phyloP scores from a whole-genome alignment of 106 monocot genomes.

The Dendrobium huoshanense region DNA sequence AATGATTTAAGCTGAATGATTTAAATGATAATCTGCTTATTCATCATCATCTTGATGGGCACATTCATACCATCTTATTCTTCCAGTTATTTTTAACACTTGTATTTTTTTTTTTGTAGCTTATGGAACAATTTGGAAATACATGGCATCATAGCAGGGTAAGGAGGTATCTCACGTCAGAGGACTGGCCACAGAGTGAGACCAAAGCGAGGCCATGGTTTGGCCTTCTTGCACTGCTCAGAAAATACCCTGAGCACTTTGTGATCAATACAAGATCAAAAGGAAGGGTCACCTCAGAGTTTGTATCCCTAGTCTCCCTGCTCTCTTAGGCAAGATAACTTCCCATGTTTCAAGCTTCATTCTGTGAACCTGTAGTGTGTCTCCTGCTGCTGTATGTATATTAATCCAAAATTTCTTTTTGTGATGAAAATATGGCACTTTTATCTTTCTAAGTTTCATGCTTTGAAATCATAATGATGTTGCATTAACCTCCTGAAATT shows the following conservation, averaged over 20 bases:
- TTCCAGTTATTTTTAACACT: too few species aligned
- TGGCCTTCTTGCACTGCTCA: constrained; percentile 24
- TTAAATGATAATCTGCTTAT: too few species aligned
- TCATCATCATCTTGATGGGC: too few species aligned
- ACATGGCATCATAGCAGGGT: constrained; percentile 36
- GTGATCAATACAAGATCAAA: constrained; percentile 33
- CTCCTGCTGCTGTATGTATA: neutral
- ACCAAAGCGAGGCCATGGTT: constrained; percentile 38
- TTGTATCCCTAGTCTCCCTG: constrained; percentile 29
- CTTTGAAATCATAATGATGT: neutral
- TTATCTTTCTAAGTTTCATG: neutral
- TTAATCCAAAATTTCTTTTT: neutral
- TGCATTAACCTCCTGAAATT: neutral
- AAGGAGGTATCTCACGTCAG: constrained; percentile 28
- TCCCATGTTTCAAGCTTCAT: neutral
- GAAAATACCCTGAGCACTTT: constrained; percentile 32
- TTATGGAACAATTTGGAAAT: constrained; percentile 29
- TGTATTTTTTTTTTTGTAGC: constrained; percentile 5
- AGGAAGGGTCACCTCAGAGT: constrained; percentile 31
- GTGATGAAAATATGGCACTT: neutral
- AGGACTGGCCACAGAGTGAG: constrained; percentile 28
- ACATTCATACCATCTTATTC: too few species aligned
- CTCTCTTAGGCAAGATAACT: constrained; percentile 17
- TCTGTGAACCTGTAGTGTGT: neutral
- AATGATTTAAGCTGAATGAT: neutral